phyloP scores from a whole-genome alignment of 192 early-diverging fungal genomes.

The Dissophora globulifera region DNA sequence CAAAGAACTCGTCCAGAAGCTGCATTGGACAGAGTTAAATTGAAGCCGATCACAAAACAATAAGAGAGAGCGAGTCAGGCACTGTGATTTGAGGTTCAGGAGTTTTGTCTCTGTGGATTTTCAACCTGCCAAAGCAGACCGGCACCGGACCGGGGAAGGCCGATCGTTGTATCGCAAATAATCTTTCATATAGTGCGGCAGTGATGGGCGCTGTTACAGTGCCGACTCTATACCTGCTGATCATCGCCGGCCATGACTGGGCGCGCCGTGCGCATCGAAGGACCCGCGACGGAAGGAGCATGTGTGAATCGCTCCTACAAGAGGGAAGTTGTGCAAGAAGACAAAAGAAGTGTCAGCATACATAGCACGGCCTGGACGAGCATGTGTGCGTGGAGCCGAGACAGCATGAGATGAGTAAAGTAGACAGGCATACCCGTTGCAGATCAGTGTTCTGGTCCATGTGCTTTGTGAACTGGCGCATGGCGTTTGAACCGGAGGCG shows the following conservation, averaged over 20 bases:
- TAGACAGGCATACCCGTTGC: slow-evolving; percentile 87
- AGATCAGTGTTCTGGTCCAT: slow-evolving; percentile 79
- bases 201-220: too few relatives aligned
- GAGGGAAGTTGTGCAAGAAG: neutral
- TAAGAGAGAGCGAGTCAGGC: neutral
- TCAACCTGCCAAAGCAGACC: neutral
- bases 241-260: slow-evolving; percentile 37
- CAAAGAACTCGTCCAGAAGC: slow-evolving; percentile 46
- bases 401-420: too few relatives aligned
- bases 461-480: slow-evolving; percentile 84
- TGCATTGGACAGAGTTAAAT: slow-evolving; percentile 8
- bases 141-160: too few relatives aligned
- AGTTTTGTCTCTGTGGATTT: neutral
- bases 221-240: too few relatives aligned
- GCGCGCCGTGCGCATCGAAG: slow-evolving; percentile 32
- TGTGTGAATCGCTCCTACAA: slow-evolving; percentile 26
- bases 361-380: too few relatives aligned
- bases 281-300: slow-evolving; percentile 19
- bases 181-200: too few relatives aligned
- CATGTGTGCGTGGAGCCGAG: too few relatives aligned
- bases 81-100: neutral
- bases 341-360: too few relatives aligned
- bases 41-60: slow-evolving; percentile 7
- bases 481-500: slow-evolving; percentile 74
- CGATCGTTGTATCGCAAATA: too few relatives aligned